Evolutionary conservation across 345 rosid species (phyloP).

Genomic region (Ceriops decandra): DNA sequence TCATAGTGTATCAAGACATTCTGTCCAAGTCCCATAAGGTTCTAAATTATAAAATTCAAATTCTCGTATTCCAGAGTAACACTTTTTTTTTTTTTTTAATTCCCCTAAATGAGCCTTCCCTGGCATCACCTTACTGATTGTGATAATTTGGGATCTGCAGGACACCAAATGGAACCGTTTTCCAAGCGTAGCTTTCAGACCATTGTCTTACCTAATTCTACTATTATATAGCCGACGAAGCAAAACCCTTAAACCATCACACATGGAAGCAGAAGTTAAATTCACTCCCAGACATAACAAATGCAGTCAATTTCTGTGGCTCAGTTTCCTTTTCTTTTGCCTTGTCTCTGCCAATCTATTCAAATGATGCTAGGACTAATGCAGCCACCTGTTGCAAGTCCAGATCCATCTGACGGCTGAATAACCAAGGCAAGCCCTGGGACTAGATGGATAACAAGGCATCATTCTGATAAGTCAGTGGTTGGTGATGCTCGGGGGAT

Average conservation of each 20-base stretch:
- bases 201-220: background rate
- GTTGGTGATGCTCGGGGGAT: slow-evolving; percentile 42
- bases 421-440: slow-evolving; percentile 11
- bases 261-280: background rate
- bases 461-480: slow-evolving; percentile 10
- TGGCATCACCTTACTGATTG: background rate
- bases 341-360: slow-evolving; percentile 7
- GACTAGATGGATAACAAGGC: slow-evolving; percentile 21
- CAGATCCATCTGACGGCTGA: slow-evolving; percentile 16
- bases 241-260: background rate
- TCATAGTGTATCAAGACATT: no score
- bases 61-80: no score
- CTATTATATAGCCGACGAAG: background rate
- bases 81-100: background rate
- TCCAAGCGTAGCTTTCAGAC: background rate
- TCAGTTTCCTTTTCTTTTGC: slow-evolving; percentile 14
- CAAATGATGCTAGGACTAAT: background rate
- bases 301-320: slow-evolving; percentile 8
- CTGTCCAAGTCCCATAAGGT: no score
- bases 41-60: no score
- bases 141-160: background rate
- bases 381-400: slow-evolving; percentile 17
- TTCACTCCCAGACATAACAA: background rate
- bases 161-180: background rate
- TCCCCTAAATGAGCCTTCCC: slow-evolving; percentile 1